These are phyloP conservation scores for Lepidium campestre DNA, from an alignment of 441 rosid species.

Conservation along the genomic window DNA sequence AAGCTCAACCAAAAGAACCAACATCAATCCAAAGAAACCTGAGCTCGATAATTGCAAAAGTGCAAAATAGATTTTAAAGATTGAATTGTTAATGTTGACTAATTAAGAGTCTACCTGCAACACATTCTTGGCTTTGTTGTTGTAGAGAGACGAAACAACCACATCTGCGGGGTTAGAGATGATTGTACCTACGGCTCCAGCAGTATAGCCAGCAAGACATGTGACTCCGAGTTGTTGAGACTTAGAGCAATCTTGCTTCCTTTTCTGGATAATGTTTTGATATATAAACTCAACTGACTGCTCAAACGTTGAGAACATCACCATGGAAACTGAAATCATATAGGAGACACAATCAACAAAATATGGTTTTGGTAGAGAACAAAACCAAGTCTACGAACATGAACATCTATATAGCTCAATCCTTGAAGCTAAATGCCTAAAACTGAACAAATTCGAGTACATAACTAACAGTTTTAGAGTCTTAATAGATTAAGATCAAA, in stretches of 20 bases:
- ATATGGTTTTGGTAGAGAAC: slow-evolving; percentile 1
- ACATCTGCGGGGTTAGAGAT: slow-evolving; percentile 82
- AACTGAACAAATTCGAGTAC: not conserved
- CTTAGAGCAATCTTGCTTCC: slow-evolving; percentile 68
- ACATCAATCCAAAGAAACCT: not conserved
- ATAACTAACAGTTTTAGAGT: not conserved
- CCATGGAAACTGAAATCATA: slow-evolving; percentile 55
- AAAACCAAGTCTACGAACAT: not conserved
- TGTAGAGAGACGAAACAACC: slow-evolving; percentile 61
- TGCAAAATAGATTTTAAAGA: not conserved
- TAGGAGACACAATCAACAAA: not conserved
- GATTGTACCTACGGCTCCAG: slow-evolving; percentile 67
- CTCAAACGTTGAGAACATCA: slow-evolving; percentile 81
- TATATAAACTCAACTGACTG: slow-evolving; percentile 62
- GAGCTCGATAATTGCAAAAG: not conserved
- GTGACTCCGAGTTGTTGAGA: slow-evolving; percentile 73
- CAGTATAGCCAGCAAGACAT: slow-evolving; percentile 78
- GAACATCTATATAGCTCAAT: not conserved
- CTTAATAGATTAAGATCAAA: not conserved
- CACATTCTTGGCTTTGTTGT: slow-evolving; percentile 46
- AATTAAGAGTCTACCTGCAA: slow-evolving; percentile 23
- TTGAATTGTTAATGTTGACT: not conserved
- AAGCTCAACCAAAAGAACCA: slow-evolving; percentile 5
- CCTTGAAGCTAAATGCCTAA: not conserved
- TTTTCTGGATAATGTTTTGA: slow-evolving; percentile 35